A percentile compares a stretch with the other conserved stretches of the same genome.
Evolutionary conservation across 106 monocot genomes (phyloP).

Genomic region (Dendrobium nobile): DNA sequence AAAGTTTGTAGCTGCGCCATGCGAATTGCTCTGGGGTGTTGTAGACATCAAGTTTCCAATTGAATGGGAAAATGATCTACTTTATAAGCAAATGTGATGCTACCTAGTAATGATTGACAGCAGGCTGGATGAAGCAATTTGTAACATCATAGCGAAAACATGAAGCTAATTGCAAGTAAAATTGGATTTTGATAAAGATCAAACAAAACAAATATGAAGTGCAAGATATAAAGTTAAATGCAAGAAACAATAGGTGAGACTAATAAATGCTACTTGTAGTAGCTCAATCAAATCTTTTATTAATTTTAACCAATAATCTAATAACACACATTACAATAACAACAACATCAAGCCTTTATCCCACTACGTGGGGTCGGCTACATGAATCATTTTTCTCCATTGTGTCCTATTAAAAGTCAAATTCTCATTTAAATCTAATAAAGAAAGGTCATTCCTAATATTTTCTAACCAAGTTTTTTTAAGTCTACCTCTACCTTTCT

Average conservation of each 20-base stretch:
- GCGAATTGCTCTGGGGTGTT: background rate
- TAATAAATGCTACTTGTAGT: background rate
- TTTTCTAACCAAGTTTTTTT: no score
- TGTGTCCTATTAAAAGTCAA: no score
- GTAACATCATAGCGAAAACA: background rate
- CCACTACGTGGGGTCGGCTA: no score
- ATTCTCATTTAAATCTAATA: no score
- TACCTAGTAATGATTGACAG: constrained; percentile 5
- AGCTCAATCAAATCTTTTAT: no score
- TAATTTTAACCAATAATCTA: background rate
- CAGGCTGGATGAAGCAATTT: background rate
- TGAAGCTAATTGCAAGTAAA: background rate
- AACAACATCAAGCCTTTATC: no score
- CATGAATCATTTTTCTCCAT: no score
- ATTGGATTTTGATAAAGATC: background rate
- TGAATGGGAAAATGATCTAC: background rate
- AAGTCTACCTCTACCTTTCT: no score
- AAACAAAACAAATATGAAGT: background rate
- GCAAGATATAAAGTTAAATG: background rate
- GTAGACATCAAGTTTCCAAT: constrained; percentile 5
- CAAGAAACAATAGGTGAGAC: background rate
- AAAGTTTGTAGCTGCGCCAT: background rate
- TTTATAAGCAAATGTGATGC: background rate
- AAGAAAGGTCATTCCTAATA: no score
- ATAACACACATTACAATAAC: background rate